Conservation (phyloP, 2,329 filamentous ascomycete species). For the Aspergillus hiratsukae region DNA sequence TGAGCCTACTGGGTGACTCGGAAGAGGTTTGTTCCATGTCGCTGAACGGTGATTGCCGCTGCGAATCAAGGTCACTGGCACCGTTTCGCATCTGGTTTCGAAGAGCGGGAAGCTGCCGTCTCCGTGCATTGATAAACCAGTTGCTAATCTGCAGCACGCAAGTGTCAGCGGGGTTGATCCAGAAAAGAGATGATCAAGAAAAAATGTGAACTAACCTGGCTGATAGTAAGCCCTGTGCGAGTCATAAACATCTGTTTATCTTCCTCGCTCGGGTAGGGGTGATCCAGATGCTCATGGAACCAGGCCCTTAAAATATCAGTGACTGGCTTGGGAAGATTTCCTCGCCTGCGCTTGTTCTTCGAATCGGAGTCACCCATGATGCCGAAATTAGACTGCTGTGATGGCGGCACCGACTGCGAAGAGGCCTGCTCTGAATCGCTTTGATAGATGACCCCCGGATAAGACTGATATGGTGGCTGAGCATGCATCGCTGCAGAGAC, state of each 20-base stretch:
- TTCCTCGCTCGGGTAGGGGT: conserved; percentile 83
- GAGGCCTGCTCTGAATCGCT: conserved; percentile 31
- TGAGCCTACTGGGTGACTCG: conserved; percentile 11
- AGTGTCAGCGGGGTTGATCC: conserved; percentile 4
- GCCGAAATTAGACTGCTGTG: conserved; percentile 35
- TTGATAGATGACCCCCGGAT: conserved; percentile 25
- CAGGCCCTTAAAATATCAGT: conserved; percentile 76
- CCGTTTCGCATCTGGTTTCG: conserved; percentile 41
- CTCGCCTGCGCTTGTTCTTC: conserved; percentile 57
- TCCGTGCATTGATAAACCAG: conserved; percentile 51
- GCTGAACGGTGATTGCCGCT: conserved; percentile 33
- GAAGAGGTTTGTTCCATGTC: conserved; percentile 27
- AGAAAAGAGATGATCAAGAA: not conserved
- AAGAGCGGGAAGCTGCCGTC: conserved; percentile 45
- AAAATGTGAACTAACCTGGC: conserved; percentile 41
- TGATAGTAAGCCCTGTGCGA: conserved; percentile 72
- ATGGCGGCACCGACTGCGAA: conserved; percentile 23
- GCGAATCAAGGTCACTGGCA: conserved; percentile 24
- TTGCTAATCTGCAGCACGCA: conserved; percentile 44
- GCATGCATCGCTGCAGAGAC: conserved; percentile 21
- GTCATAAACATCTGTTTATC: conserved; percentile 79
- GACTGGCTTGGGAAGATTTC: conserved; percentile 85
- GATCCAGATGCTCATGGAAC: conserved; percentile 71
- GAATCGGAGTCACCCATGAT: conserved; percentile 36
- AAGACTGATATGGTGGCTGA: conserved; percentile 24